Base-by-base conservation (phyloP, 108 stramenopile species). In the Aurantiochytrium sp. region DNA sequence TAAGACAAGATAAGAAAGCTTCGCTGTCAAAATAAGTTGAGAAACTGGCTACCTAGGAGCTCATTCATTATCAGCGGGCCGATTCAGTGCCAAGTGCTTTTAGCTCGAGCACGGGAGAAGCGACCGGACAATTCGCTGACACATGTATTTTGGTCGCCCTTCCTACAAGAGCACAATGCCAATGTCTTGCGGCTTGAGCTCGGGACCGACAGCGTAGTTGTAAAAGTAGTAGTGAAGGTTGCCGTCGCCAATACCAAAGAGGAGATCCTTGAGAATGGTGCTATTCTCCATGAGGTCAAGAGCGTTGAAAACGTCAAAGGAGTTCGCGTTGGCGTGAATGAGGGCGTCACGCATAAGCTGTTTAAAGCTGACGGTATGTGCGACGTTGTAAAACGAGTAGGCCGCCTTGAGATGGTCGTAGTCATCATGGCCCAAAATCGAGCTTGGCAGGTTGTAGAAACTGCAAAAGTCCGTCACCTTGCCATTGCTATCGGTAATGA, bases 161-260 rank as follows among this genome's bases (percentile, higher is more conserved):
- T 35, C 35, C 35, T 97, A 99, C 71, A 99, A 94, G 83, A 99
- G 91, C 44, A 99, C 98, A 10, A 99, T 91, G 10, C 98, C 99
- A 14, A 98, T 95, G 45, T 98, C 96, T 35, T 88, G 59, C 12
- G 97, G 88, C 76, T 93, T 88, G 95, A 99, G 97, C 95, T 96
- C 83, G 91, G 94, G 44, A 23, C 64, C 64, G 87, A 93, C 92
- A 19, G 90, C 89, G 98, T 98, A 99, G 92, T 99, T 99, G 96
- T 98, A 99, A 35, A 99, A 93, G 93, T 99, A 99, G 94, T 99
- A 99, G 92, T 99, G 98, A 29, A 99, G 92, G 88, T 96, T 95
- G 43, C 99, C 99, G 91, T 99, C 99, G 10, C 99, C 99, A 91
- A 94, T 94, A 47, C 99, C 99, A 91, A 99, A 99, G 89, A 97